These are phyloP conservation scores for Scheffersomyces lignicola DNA, from an alignment of 1,139 yeast genomes.

Conservation along the genomic window DNA sequence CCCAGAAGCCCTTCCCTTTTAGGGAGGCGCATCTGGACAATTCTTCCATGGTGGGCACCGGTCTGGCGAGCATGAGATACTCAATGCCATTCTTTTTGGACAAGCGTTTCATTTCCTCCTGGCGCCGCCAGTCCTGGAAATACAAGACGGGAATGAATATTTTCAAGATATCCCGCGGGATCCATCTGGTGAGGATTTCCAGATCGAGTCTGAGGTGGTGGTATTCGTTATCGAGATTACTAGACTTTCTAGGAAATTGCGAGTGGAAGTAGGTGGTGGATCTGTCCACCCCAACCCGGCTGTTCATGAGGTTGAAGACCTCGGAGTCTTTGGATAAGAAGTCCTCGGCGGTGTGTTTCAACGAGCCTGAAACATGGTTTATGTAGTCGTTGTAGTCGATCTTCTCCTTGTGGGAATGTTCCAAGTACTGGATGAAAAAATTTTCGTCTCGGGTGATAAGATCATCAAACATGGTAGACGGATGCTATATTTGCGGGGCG, in stretches of 20 bases:
- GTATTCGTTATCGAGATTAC: conserved; percentile 35
- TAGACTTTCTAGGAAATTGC: conserved; percentile 35
- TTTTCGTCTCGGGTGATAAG: conserved; percentile 16
- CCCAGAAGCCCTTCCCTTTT: conserved; percentile 30
- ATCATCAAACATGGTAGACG: conserved; percentile 19
- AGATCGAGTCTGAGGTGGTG: conserved; percentile 30
- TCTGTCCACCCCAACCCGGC: conserved; percentile 22
- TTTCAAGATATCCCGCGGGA: conserved; percentile 24
- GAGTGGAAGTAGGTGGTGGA: conserved; percentile 28
- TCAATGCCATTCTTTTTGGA: conserved; percentile 14
- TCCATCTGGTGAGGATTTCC: conserved; percentile 31
- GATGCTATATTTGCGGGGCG: no score
- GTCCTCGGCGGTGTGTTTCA: conserved; percentile 9
- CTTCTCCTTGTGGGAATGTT: conserved; percentile 7
- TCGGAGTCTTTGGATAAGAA: conserved; percentile 24
- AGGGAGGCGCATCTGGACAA: conserved; percentile 23
- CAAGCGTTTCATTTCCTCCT: conserved; percentile 11
- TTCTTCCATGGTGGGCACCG: conserved; percentile 34
- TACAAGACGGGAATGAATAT: conserved; percentile 26
- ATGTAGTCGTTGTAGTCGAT: background rate
- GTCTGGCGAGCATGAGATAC: conserved; percentile 24
- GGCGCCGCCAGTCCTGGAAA: conserved; percentile 21
- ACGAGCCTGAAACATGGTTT: conserved; percentile 3
- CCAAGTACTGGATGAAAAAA: conserved; percentile 10
- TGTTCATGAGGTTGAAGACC: conserved; percentile 15